A percentile compares a stretch with the other conserved stretches of the same genome.
Evolutionary conservation across 2,329 filamentous ascomycete species (phyloP).

Genomic region (Trichophyton benhamiae): DNA sequence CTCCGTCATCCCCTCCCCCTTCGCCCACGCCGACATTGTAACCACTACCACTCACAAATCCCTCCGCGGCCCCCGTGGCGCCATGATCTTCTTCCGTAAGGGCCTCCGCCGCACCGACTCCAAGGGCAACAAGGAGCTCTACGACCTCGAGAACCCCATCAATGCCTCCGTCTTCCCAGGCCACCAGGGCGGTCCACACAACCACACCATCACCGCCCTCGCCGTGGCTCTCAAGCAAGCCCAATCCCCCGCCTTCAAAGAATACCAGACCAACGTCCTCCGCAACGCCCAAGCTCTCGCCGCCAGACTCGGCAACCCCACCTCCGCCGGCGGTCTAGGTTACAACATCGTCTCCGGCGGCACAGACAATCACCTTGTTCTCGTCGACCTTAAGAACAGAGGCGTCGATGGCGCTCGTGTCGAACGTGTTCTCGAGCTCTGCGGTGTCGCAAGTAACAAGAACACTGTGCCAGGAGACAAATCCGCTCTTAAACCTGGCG

Average conservation of each 20-base stretch:
- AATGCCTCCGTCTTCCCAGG: constrained; percentile 99
- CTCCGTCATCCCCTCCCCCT: constrained; percentile 85
- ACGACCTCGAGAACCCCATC: constrained; percentile 90
- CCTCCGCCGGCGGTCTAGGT: constrained; percentile 55
- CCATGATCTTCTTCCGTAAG: constrained; percentile 99
- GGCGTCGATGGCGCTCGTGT: constrained; percentile 83
- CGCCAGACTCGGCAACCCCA: constrained; percentile 56
- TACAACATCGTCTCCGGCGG: constrained; percentile 93
- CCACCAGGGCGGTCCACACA: constrained; percentile 96
- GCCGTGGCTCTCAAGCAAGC: constrained; percentile 93
- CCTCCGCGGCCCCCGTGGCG: constrained; percentile 87
- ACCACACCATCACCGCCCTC: constrained; percentile 97
- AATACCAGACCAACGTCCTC: constrained; percentile 86
- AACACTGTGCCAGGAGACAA: constrained; percentile 95
- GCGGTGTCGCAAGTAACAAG: constrained; percentile 97
- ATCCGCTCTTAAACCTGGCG: constrained; percentile 84
- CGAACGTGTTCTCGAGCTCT: constrained; percentile 78
- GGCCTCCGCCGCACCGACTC: constrained; percentile 87
- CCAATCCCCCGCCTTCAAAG: constrained; percentile 75
- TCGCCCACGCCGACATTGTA: constrained; percentile 85
- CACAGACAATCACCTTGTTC: constrained; percentile 95
- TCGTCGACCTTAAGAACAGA: constrained; percentile 81
- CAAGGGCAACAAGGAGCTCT: constrained; percentile 76
- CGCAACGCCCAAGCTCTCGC: constrained; percentile 89
- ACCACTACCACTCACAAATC: constrained; percentile 99